Conservation (phyloP, 176 grass and related monocot genomes). For the Alloteropsis semialata region DNA sequence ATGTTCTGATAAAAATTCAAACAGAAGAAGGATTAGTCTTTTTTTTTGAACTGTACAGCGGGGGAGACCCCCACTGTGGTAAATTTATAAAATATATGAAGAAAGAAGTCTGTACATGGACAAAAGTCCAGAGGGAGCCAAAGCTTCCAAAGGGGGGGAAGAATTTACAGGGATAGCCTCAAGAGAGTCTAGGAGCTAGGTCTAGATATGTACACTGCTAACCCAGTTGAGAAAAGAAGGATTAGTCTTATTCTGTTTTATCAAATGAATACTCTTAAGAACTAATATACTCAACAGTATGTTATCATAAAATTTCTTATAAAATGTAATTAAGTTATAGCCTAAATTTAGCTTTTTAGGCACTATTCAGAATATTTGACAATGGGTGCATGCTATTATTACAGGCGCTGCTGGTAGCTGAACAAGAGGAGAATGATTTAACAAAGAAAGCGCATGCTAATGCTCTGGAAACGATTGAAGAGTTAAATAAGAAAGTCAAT, state of each 20-base stretch:
- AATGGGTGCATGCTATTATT: conserved; percentile 20
- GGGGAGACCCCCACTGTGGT: too few relatives aligned
- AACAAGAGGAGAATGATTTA: conserved; percentile 47
- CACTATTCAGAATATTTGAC: conserved; percentile 12
- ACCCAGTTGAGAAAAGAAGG: too few relatives aligned
- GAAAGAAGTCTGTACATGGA: too few relatives aligned
- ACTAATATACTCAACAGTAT: neutral
- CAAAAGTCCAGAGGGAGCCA: too few relatives aligned
- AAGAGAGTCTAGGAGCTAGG: too few relatives aligned
- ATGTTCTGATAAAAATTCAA: too few relatives aligned
- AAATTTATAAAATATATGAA: too few relatives aligned
- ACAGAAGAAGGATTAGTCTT: too few relatives aligned
- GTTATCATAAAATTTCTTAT: neutral
- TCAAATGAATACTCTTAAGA: neutral
- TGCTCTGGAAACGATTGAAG: conserved; percentile 59
- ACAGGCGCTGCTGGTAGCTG: conserved; percentile 55
- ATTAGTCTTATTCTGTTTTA: neutral
- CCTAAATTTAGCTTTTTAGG: conserved; percentile 16
- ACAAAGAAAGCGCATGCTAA: conserved; percentile 45
- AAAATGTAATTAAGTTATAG: neutral
- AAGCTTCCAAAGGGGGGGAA: too few relatives aligned
- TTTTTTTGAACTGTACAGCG: too few relatives aligned
- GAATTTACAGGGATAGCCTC: too few relatives aligned
- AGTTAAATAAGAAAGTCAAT: conserved; percentile 52
- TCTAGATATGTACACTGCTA: too few relatives aligned